Base-by-base conservation (phyloP, 2,329 filamentous ascomycete genomes). In the Alternaria sp. region DNA sequence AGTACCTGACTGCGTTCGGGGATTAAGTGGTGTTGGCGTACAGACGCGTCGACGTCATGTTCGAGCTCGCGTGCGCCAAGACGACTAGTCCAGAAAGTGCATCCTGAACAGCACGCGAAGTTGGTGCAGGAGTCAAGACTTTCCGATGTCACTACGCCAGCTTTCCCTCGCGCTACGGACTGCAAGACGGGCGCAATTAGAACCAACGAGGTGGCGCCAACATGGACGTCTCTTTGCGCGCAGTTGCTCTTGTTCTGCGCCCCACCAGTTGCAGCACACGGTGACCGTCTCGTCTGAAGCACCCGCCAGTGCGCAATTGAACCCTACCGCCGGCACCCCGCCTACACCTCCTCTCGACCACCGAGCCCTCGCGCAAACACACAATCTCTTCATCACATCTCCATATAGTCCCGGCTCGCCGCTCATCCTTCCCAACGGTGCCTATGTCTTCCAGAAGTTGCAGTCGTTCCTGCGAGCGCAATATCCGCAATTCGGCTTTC, bases 361-460 rank as follows among this genome's bases (percentile, higher is more conserved):
- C 68, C 84, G 85, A 68, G 77, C 79, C 23, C 75, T 87, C 17
- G 85, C 83, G 25, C 80, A 81, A 43, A 71, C 76, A 6, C 92
- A 96, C 72, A 88, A 91, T 70, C 87, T 97, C 43, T 96, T 96
- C 79, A 92, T 89, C 40, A 92, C 88, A 13, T 93, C 92, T 2
- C 79, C 86, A 40, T 94, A 93, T 78, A 96, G 92, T 73, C 93
- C 93, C 3, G 93, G 93, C 1, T 96, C 93, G 15, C 93, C 93
- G 4, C 89, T 97, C 11, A 93, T 97, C 73, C 86, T 94, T 6
- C 93, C 93, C 21, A 90, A 93, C 75, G 93, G 93, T 68, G 86
- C 93, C 0, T 89, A 89, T 61, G 88, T 97, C 70, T 93, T 97
- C 83, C 94, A 96, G 76, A 91, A 92, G 58, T 87, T 97, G 21